These are phyloP conservation scores for Stylosanthes scabra DNA, from an alignment of 331 rosid species.

Conservation along the genomic window DNA sequence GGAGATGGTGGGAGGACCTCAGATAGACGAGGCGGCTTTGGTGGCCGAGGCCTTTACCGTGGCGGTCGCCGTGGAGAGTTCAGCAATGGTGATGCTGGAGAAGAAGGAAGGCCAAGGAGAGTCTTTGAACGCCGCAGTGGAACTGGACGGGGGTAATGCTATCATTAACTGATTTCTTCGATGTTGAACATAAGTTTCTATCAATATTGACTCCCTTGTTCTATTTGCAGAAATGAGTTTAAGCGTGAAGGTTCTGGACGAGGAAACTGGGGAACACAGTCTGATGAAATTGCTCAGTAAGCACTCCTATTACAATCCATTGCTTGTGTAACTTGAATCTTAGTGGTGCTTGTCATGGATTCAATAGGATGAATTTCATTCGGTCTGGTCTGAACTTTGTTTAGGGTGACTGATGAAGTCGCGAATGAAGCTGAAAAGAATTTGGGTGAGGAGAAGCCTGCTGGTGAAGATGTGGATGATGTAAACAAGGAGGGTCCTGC, in stretches of 20 bases:
- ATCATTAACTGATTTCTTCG: not conserved
- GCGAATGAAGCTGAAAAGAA: constrained; percentile 66
- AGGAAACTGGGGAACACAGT: constrained; percentile 88
- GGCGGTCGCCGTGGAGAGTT: constrained; percentile 78
- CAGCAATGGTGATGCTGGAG: constrained; percentile 73
- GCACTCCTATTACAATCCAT: constrained; percentile 19
- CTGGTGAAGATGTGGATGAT: constrained; percentile 52
- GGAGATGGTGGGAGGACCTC: constrained; percentile 62
- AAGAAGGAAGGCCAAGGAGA: constrained; percentile 83
- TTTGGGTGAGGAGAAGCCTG: constrained; percentile 68
- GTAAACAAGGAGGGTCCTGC: constrained; percentile 73
- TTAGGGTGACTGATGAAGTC: constrained; percentile 71
- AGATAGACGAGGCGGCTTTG: constrained; percentile 72
- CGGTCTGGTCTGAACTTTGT: not conserved
- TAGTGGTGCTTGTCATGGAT: not conserved
- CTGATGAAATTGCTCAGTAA: constrained; percentile 77
- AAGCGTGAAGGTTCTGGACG: constrained; percentile 93
- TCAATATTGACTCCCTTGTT: constrained; percentile 22
- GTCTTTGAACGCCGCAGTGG: constrained; percentile 86
- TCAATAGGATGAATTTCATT: not conserved
- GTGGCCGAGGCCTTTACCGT: constrained; percentile 69
- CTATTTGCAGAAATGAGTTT: constrained; percentile 56
- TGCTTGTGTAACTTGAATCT: not conserved
- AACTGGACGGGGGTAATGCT: constrained; percentile 83
- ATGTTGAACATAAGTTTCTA: not conserved